Conservation (phyloP, 2,329 filamentous ascomycete genomes). For the Epichloe baconii region DNA sequence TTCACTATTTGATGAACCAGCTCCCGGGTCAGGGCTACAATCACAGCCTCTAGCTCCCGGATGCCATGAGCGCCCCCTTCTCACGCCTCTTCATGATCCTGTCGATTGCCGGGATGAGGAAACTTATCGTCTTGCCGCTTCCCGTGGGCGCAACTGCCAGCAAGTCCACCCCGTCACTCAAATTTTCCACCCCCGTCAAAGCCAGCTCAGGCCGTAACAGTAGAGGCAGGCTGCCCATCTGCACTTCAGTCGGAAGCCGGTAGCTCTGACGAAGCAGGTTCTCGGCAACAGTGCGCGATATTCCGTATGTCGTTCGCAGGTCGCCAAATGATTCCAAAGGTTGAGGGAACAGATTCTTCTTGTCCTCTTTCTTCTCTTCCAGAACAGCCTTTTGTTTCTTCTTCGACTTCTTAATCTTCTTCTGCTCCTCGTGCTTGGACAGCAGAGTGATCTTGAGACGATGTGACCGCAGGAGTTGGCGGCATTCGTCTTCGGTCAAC, state of each 20-base stretch:
- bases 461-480: constrained; percentile 62
- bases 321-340: constrained; percentile 68
- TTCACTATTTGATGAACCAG: constrained; percentile 68
- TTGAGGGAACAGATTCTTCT: constrained; percentile 59
- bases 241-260: constrained; percentile 80
- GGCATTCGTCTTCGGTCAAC: constrained; percentile 57
- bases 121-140: constrained; percentile 91
- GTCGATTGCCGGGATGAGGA: constrained; percentile 77
- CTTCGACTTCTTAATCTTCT: constrained; percentile 40
- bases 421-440: constrained; percentile 32
- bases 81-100: constrained; percentile 49
- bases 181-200: constrained; percentile 24
- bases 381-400: constrained; percentile 36
- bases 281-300: constrained; percentile 58
- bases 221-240: constrained; percentile 73
- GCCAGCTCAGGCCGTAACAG: constrained; percentile 48
- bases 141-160: constrained; percentile 86
- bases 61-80: constrained; percentile 25
- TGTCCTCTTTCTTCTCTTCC: constrained; percentile 34
- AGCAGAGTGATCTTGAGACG: constrained; percentile 75
- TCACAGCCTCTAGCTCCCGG: constrained; percentile 49
- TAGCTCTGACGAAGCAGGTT: constrained; percentile 83
- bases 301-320: constrained; percentile 55
- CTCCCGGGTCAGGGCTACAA: constrained; percentile 68
- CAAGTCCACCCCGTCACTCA: constrained; percentile 49